Base-by-base conservation (phyloP, 176 grass and related monocot species). In the Zoysia pacifica region DNA sequence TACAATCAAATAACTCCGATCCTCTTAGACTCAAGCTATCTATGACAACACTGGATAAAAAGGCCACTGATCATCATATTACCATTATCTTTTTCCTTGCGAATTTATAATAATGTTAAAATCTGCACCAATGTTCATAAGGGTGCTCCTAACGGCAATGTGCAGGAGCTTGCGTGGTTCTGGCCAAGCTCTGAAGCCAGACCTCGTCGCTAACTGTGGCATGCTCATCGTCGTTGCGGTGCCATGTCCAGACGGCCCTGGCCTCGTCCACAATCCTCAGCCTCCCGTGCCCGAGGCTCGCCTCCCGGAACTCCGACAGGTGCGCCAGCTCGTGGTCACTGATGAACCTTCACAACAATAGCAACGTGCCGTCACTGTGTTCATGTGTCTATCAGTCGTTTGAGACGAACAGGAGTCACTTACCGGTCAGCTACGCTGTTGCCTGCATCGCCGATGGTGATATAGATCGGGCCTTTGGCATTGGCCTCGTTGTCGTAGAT, bases 371-470 rank as follows among this genome's bases (percentile, higher is more conserved):
- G 3, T 56, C n/a, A 56, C 1, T 15, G 2, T n/a, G 5, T 56
- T 18, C 52, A 6, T 47, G 1, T 47, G 1, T 47, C 45, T 7
- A 0, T 56, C 16, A 6, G 1, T n/a, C 53, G 3, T 18, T 56
- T 56, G 15, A 6, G 15, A 56, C 15, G 53, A 56, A 56, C 51
- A 16, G 3, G 16, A 56, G 53, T 56, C 53, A n/a, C 11, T 7
- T 94, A 94, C 89, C 73, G 85, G 61, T 50, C 64, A 41, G 89
- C 70, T 90, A 81, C 85, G 41, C 81, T 67, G 83, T 95, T 95
- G 8, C 93, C 93, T 8, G 81, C 93, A 54, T 95, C 89, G 19
- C 89, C 89, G 10, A 91, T 91, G 10, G 93, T 95, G 84, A 95
- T 90, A 65, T 95, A 86, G 72, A 95, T 63, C 11, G 84, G 56